Percentiles rank a stretch among this genome's conserved stretches.
Evolutionary conservation across 768 basidiomycete species (phyloP).

Genomic region (Lepiota venenata): DNA sequence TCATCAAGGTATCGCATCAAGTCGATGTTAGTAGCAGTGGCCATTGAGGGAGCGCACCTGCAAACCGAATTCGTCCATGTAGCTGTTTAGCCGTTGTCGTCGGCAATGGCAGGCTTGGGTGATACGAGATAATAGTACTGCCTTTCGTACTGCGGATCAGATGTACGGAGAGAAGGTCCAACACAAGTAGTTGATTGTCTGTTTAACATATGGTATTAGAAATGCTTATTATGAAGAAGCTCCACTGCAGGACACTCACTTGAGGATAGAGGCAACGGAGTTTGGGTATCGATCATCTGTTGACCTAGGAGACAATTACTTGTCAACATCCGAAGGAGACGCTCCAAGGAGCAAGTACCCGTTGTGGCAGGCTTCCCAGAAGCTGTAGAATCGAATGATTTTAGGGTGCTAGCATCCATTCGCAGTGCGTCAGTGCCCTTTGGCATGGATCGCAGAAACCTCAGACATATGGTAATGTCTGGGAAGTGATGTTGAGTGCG

Average conservation of each 20-base stretch:
- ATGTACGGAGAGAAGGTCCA: constrained; percentile 46
- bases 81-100: constrained; percentile 38
- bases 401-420: constrained; percentile 7
- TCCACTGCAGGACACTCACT: constrained; percentile 14
- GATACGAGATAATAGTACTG: constrained; percentile 48
- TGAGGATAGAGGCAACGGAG: constrained; percentile 22
- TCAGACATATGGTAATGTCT: constrained; percentile 59
- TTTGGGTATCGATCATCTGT: constrained; percentile 28
- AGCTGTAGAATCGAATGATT: constrained; percentile 13
- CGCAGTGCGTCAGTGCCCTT: constrained; percentile 18
- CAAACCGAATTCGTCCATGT: constrained; percentile 43
- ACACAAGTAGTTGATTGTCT: constrained; percentile 32
- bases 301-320: constrained; percentile 17
- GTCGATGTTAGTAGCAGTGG: not conserved
- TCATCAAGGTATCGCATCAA: not conserved
- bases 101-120: constrained; percentile 30
- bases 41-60: constrained; percentile 24
- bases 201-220: not conserved
- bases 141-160: constrained; percentile 37
- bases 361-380: constrained; percentile 15
- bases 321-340: not conserved
- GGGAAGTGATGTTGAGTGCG: not conserved
- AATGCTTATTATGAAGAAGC: not conserved
- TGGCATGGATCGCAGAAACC: constrained; percentile 45
- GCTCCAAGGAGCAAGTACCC: not conserved